Percentiles rank a stretch among this genome's conserved stretches.
phyloP scores from a whole-genome alignment of 139 green algal genomes.

The Chlorella ohadii region DNA sequence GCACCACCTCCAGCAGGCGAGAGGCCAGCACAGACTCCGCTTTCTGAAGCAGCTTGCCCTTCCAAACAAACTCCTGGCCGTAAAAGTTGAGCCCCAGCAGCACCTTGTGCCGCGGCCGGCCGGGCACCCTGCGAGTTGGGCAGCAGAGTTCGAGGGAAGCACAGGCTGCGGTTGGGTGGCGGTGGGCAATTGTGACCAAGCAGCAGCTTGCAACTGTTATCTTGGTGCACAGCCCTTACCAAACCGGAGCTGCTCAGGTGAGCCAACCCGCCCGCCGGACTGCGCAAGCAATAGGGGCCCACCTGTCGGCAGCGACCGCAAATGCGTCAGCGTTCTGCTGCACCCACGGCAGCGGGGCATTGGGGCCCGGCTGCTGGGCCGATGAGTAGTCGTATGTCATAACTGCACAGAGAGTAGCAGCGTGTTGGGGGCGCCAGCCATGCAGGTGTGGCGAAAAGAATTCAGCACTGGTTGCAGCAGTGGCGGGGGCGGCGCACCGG shows the following conservation, averaged over 20 bases:
- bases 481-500: too few species aligned
- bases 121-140: slow-evolving; percentile 2
- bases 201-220: too few species aligned
- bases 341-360: slow-evolving; percentile 59
- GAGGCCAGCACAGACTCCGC: slow-evolving; percentile 3
- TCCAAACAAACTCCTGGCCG: slow-evolving; percentile 46
- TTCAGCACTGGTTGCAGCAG: too few species aligned
- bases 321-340: slow-evolving; percentile 39
- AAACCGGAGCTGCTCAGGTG: too few species aligned
- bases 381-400: slow-evolving; percentile 43
- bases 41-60: slow-evolving; percentile 11
- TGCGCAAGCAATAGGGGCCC: too few species aligned
- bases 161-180: too few species aligned
- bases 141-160: too few species aligned
- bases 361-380: slow-evolving; percentile 41
- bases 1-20: slow-evolving; percentile 33
- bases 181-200: too few species aligned
- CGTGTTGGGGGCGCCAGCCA: too few species aligned
- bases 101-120: slow-evolving; percentile 13
- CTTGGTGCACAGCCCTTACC: background rate
- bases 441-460: too few species aligned
- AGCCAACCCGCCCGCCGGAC: too few species aligned
- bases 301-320: slow-evolving; percentile 13
- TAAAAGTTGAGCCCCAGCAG: slow-evolving; percentile 70
- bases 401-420: slow-evolving; percentile 12